Evolutionary conservation across 495 filamentous ascomycete genomes (phyloP).

Genomic region (Sordaria brevicollis): DNA sequence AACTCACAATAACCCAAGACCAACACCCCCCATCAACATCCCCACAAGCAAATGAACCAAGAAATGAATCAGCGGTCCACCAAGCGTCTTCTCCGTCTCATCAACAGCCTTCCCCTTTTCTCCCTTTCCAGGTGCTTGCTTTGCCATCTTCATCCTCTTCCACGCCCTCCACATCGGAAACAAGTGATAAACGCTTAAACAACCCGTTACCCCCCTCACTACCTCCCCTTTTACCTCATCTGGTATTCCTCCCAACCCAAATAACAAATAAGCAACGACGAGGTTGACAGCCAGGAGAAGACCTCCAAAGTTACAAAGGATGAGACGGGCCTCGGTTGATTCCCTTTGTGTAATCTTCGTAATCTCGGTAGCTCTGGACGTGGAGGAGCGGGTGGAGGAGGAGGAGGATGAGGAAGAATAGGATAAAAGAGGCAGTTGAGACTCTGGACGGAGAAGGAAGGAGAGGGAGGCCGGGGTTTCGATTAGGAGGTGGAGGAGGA

Average conservation of each 20-base stretch:
- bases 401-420: background rate
- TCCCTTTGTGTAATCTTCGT: background rate
- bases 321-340: constrained; percentile 19
- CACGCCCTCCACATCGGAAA: constrained; percentile 29
- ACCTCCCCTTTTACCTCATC: constrained; percentile 2
- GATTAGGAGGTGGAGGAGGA: constrained; percentile 14
- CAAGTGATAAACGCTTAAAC: constrained; percentile 28
- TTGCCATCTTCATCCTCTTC: constrained; percentile 1
- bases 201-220: constrained; percentile 10
- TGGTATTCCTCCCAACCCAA: background rate
- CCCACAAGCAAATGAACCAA: constrained; percentile 15
- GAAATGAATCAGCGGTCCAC: constrained; percentile 21
- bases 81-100: constrained; percentile 6
- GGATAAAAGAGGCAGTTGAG: background rate
- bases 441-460: constrained; percentile 5
- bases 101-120: background rate
- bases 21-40: constrained; percentile 3
- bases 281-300: constrained; percentile 26
- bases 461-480: constrained; percentile 13
- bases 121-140: background rate
- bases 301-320: constrained; percentile 30
- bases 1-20: background rate
- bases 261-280: constrained; percentile 11
- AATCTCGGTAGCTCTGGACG: background rate
- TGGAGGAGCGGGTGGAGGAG: constrained; percentile 18